These are phyloP conservation scores for Sonneratia caseolaris DNA, from an alignment of 345 rosid genomes.

Conservation along the genomic window DNA sequence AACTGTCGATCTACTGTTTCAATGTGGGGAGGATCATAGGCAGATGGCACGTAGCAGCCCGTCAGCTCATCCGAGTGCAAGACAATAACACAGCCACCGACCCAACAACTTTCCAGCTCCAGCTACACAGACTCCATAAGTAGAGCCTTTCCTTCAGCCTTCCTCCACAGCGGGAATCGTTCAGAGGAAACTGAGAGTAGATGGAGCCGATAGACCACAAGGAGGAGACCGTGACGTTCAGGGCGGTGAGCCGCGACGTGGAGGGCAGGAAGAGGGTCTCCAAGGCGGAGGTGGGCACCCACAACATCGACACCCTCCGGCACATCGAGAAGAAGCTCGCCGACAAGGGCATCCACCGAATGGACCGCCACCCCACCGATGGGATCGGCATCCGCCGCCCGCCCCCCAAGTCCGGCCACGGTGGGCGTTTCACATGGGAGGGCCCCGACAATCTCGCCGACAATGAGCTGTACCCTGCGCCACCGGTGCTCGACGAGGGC, in stretches of 20 bases:
- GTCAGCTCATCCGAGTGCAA: too few relatives aligned
- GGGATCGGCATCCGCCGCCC: conserved; percentile 44
- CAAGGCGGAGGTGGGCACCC: conserved; percentile 31
- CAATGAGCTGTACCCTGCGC: conserved; percentile 36
- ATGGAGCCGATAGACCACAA: conserved; percentile 33
- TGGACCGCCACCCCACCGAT: conserved; percentile 66
- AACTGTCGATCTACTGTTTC: too few relatives aligned
- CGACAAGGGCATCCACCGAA: conserved; percentile 57
- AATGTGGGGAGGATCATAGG: too few relatives aligned
- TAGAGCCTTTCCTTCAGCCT: too few relatives aligned
- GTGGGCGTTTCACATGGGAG: conserved; percentile 87
- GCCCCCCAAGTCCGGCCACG: conserved; percentile 66
- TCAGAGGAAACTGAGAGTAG: not conserved
- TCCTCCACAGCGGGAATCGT: too few relatives aligned
- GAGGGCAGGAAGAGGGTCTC: conserved; percentile 40
- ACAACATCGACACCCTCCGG: conserved; percentile 48
- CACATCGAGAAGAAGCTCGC: conserved; percentile 49
- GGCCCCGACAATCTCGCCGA: conserved; percentile 42
- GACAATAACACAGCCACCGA: too few relatives aligned
- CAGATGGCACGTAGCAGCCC: too few relatives aligned
- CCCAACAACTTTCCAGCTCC: too few relatives aligned
- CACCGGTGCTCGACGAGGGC: conserved; percentile 59
- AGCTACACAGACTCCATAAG: too few relatives aligned
- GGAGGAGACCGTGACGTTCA: conserved; percentile 36
- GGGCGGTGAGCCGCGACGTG: conserved; percentile 18